Percentiles rank a stretch among this genome's conserved stretches.
Conservation (phyloP, 2,329 filamentous ascomycete species). For the Venturia nashicola region DNA sequence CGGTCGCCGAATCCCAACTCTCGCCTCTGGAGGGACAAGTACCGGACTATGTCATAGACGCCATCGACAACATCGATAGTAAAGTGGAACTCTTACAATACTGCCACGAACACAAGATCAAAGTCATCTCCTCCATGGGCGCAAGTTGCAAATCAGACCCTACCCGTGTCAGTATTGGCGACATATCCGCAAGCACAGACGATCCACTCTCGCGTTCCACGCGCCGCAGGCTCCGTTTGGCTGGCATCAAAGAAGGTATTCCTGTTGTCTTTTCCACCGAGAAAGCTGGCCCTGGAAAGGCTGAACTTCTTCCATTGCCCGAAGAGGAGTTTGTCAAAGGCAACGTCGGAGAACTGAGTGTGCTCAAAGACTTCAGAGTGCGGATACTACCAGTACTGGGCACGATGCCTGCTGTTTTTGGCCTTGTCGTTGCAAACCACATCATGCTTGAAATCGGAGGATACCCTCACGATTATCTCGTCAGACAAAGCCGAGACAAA, state of each 20-base stretch:
- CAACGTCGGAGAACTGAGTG: slow-evolving; percentile 71
- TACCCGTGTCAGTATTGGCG: slow-evolving; percentile 77
- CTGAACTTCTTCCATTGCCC: slow-evolving; percentile 70
- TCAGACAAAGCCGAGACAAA: slow-evolving; percentile 73
- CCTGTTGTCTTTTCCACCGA: slow-evolving; percentile 89
- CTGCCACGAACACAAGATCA: slow-evolving; percentile 64
- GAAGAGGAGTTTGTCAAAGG: slow-evolving; percentile 86
- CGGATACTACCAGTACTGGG: slow-evolving; percentile 91
- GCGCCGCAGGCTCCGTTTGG: slow-evolving; percentile 59
- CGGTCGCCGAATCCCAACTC: slow-evolving; percentile 54
- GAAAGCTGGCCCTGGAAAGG: slow-evolving; percentile 81
- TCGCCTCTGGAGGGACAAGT: slow-evolving; percentile 52
- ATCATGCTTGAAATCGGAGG: slow-evolving; percentile 70
- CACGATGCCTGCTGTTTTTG: slow-evolving; percentile 96
- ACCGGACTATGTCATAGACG: slow-evolving; percentile 87
- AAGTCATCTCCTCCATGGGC: slow-evolving; percentile 90
- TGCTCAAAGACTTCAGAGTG: slow-evolving; percentile 84
- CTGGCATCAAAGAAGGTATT: slow-evolving; percentile 73
- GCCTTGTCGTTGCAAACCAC: slow-evolving; percentile 83
- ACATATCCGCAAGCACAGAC: slow-evolving; percentile 79
- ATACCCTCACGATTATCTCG: slow-evolving; percentile 77
- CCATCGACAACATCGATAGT: slow-evolving; percentile 96
- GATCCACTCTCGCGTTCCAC: slow-evolving; percentile 82
- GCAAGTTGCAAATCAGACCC: slow-evolving; percentile 85
- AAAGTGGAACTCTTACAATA: slow-evolving; percentile 86